phyloP scores from a whole-genome alignment of 805 yeast genomes.

The Debaryomyces maramus region DNA sequence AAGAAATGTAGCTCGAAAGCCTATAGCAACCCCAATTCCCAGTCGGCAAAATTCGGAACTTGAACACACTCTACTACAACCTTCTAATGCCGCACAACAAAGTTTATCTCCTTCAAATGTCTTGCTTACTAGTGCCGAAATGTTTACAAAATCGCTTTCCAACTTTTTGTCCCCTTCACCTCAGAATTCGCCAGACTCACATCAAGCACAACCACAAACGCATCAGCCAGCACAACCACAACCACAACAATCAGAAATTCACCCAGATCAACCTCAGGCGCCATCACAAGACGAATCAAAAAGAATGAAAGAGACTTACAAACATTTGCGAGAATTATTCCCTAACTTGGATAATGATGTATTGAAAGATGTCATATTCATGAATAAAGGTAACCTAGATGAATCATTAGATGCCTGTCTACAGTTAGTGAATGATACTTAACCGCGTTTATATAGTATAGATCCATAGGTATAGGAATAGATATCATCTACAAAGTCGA shows the following conservation, averaged over 20 bases:
- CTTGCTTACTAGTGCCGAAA: constrained; percentile 46
- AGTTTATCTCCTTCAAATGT: constrained; percentile 39
- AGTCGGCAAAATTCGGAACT: constrained; percentile 6
- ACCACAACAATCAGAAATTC: constrained; percentile 1
- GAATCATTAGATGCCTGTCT: constrained; percentile 67
- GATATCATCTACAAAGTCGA: constrained; percentile 67
- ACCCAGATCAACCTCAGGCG: constrained; percentile 1
- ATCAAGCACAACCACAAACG: constrained; percentile 5
- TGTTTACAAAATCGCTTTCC: constrained; percentile 51
- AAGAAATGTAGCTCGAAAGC: constrained; percentile 4
- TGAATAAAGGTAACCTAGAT: constrained; percentile 68
- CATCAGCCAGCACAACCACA: background rate
- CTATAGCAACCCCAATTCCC: background rate
- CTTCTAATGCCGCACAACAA: constrained; percentile 7
- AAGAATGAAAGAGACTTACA: constrained; percentile 29
- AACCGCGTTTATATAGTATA: constrained; percentile 1
- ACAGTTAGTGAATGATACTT: constrained; percentile 25
- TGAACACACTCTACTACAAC: constrained; percentile 18
- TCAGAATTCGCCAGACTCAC: constrained; percentile 25
- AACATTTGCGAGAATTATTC: constrained; percentile 65
- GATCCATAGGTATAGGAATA: too few species aligned
- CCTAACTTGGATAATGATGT: constrained; percentile 70
- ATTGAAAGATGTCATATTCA: constrained; percentile 65
- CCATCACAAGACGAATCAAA: constrained; percentile 10
- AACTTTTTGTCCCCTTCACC: constrained; percentile 42